These are phyloP conservation scores for Fusarium nematophilum DNA, from an alignment of 2,329 filamentous ascomycete species.

Conservation along the genomic window DNA sequence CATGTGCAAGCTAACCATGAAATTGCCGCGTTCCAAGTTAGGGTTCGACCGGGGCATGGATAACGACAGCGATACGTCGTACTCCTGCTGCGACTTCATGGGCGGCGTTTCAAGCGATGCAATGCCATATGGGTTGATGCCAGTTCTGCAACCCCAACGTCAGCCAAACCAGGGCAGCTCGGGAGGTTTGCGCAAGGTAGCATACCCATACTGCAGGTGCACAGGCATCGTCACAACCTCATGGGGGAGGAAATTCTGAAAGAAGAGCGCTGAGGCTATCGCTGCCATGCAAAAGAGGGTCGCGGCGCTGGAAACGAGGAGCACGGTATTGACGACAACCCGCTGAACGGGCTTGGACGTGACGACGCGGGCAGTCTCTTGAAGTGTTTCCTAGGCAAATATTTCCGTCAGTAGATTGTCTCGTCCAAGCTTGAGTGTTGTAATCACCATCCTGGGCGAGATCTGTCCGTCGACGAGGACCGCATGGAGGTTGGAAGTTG, in stretches of 20 bases:
- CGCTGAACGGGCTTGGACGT: conserved; percentile 65
- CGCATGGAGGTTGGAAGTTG: conserved; percentile 12
- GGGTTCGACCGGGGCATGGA: conserved; percentile 80
- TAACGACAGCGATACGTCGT: conserved; percentile 83
- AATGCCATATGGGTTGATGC: conserved; percentile 65
- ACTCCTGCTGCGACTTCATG: conserved; percentile 78
- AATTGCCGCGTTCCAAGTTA: conserved; percentile 86
- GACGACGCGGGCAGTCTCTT: conserved; percentile 51
- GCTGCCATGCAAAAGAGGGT: conserved; percentile 61
- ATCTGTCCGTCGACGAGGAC: conserved; percentile 16
- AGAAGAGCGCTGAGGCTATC: conserved; percentile 64
- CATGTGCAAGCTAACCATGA: conserved; percentile 88
- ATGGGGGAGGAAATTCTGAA: conserved; percentile 67
- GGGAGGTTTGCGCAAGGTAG: conserved; percentile 8
- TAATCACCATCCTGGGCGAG: conserved; percentile 33
- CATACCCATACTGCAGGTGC: conserved; percentile 69
- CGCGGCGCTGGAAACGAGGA: conserved; percentile 57
- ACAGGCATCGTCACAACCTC: conserved; percentile 64
- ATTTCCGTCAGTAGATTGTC: conserved; percentile 12
- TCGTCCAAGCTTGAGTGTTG: not conserved
- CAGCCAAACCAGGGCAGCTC: conserved; percentile 9
- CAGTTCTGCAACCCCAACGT: conserved; percentile 51
- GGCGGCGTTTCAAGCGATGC: conserved; percentile 58
- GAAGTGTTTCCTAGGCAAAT: conserved; percentile 48
- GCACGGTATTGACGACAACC: conserved; percentile 58